phyloP scores from a whole-genome alignment of 176 grass and related monocot genomes.

The Zoysia japonica region DNA sequence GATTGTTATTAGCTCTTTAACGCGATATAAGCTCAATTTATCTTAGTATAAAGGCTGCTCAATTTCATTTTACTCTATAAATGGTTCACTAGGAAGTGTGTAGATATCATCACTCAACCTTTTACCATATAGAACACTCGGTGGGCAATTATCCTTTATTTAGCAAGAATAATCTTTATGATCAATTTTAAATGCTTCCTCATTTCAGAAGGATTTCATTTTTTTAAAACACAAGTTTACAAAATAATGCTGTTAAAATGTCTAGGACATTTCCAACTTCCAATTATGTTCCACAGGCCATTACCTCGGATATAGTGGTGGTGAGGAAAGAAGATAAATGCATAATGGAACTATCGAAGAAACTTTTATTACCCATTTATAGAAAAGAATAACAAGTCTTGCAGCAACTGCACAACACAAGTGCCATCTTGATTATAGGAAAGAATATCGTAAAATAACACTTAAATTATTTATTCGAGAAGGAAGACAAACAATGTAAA shows the following conservation, averaged over 20 bases:
- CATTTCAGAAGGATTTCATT: constrained; percentile 3
- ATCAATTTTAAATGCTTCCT: not conserved
- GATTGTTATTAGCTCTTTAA: not conserved
- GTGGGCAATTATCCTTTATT: not conserved
- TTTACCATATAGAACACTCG: not conserved
- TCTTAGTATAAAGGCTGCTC: not conserved
- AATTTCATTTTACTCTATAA: not conserved
- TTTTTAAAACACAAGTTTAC: not conserved
- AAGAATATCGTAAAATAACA: not conserved
- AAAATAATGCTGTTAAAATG: not conserved
- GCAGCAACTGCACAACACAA: not conserved
- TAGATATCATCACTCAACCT: not conserved
- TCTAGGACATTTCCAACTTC: not conserved
- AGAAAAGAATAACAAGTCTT: not conserved
- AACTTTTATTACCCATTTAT: not conserved
- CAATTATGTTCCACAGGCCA: not conserved
- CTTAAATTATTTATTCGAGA: constrained; percentile 1
- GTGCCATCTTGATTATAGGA: not conserved
- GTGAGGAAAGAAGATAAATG: constrained; percentile 1
- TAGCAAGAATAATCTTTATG: not conserved
- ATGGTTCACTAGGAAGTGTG: not conserved
- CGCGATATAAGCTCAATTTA: not conserved
- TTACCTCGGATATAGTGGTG: not conserved
- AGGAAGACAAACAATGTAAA: not conserved
- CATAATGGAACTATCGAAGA: not conserved